Conservation (phyloP, 495 filamentous ascomycete species). For the Cercophora newfieldiana region DNA sequence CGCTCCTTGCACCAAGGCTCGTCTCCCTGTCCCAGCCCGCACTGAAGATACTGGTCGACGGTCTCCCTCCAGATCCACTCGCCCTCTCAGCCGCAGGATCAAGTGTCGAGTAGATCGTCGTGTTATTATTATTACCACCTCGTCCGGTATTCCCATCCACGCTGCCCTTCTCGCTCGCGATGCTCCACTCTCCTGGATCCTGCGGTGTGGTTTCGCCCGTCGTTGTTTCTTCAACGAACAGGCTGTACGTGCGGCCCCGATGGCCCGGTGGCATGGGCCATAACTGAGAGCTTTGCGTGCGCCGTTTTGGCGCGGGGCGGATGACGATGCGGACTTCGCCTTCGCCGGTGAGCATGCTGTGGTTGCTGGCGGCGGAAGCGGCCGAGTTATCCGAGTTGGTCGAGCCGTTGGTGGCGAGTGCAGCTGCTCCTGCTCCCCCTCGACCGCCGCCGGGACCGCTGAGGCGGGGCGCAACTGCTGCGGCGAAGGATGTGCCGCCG, state of each 20-base stretch:
- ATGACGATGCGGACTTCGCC: slow-evolving; percentile 36
- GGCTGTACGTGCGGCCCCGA: slow-evolving; percentile 18
- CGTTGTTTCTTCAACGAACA: slow-evolving; percentile 28
- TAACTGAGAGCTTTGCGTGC: slow-evolving; percentile 20
- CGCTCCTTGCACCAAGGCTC: slow-evolving; percentile 6
- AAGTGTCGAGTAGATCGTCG: background rate
- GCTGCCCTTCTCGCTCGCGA: slow-evolving; percentile 27
- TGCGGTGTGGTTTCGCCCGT: slow-evolving; percentile 30
- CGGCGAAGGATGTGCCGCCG: background rate
- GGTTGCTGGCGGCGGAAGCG: background rate
- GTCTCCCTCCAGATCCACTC: background rate
- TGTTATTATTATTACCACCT: background rate
- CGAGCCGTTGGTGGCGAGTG: slow-evolving; percentile 7
- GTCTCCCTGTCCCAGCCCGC: slow-evolving; percentile 11
- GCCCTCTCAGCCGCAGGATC: slow-evolving; percentile 1
- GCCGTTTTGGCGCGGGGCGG: slow-evolving; percentile 23
- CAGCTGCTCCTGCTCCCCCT: background rate
- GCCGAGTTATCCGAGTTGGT: background rate
- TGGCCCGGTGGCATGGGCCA: slow-evolving; percentile 32
- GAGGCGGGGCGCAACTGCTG: background rate
- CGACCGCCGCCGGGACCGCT: background rate
- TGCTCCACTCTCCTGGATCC: slow-evolving; percentile 27
- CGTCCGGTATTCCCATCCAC: background rate
- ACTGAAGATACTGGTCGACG: slow-evolving; percentile 2
- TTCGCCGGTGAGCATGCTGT: slow-evolving; percentile 22